These are phyloP conservation scores for Fomitopsis betulina DNA, from an alignment of 1,284 basidiomycete genomes.

Conservation along the genomic window DNA sequence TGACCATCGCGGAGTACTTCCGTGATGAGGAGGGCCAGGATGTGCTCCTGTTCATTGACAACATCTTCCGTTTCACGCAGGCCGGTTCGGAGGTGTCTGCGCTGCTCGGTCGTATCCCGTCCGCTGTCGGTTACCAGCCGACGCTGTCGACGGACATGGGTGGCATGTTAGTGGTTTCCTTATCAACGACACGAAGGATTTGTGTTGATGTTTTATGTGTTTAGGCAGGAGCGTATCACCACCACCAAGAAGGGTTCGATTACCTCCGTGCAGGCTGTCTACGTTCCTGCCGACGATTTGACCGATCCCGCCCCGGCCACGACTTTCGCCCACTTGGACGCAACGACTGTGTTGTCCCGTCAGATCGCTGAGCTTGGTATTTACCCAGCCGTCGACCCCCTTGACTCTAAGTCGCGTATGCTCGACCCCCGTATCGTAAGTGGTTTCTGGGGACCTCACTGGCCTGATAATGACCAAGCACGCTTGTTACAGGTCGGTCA, in stretches of 20 bases:
- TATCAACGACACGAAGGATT: not conserved
- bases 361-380: conserved; percentile 99
- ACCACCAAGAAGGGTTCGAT: conserved; percentile 99
- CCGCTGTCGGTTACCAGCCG: conserved; percentile 99
- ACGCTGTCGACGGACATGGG: conserved; percentile 99
- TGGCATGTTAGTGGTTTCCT: conserved; percentile 75
- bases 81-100: conserved; percentile 99
- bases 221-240: conserved; percentile 95
- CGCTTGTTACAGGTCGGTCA: conserved; percentile 61
- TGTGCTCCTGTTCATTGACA: conserved; percentile 99
- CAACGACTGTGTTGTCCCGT: conserved; percentile 98
- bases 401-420: conserved; percentile 99
- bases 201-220: not conserved
- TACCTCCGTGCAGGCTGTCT: conserved; percentile 99
- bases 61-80: conserved; percentile 99
- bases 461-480: not conserved
- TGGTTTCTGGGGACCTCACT: conserved; percentile 10
- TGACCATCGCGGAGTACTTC: conserved; percentile 99
- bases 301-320: conserved; percentile 99
- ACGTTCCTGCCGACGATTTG: conserved; percentile 99
- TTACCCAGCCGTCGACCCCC: conserved; percentile 98
- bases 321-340: conserved; percentile 99
- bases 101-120: conserved; percentile 98
- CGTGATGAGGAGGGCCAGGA: conserved; percentile 99
- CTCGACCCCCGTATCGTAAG: conserved; percentile 97